Conservation (phyloP, 2,329 filamentous ascomycete genomes). For the Pyricularia sp. region DNA sequence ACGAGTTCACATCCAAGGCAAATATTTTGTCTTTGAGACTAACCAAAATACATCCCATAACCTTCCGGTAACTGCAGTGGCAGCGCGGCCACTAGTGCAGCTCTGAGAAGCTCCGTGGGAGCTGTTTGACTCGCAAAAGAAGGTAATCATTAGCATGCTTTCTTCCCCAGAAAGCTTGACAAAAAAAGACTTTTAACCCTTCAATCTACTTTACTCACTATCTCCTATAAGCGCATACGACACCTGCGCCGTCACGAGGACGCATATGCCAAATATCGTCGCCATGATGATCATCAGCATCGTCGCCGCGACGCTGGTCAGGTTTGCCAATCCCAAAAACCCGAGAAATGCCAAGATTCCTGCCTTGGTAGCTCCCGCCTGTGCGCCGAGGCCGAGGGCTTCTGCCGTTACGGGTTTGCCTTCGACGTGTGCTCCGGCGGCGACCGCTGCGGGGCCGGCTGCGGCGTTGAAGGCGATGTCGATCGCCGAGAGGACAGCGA, state of each 20-base stretch:
- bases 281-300: slow-evolving; percentile 1
- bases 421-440: not conserved
- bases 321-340: slow-evolving; percentile 1
- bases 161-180: not conserved
- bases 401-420: not conserved
- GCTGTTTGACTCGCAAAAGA: not conserved
- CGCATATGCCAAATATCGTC: slow-evolving; percentile 1
- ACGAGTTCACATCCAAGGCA: not conserved
- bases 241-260: slow-evolving; percentile 3
- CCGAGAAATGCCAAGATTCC: slow-evolving; percentile 3
- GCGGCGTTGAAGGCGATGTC: slow-evolving; percentile 5
- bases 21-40: not conserved
- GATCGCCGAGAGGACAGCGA: not conserved
- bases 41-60: slow-evolving; percentile 2
- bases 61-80: not conserved
- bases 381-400: not conserved
- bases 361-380: slow-evolving; percentile 1
- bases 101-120: not conserved
- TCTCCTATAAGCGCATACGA: not conserved
- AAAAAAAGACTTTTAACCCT: not conserved
- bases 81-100: slow-evolving; percentile 2
- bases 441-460: slow-evolving; percentile 3
- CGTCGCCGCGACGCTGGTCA: not conserved
- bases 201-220: not conserved
- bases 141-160: not conserved